Evolutionary conservation across 345 rosid species (phyloP).

Genomic region (Lagerstroemia speciosa): DNA sequence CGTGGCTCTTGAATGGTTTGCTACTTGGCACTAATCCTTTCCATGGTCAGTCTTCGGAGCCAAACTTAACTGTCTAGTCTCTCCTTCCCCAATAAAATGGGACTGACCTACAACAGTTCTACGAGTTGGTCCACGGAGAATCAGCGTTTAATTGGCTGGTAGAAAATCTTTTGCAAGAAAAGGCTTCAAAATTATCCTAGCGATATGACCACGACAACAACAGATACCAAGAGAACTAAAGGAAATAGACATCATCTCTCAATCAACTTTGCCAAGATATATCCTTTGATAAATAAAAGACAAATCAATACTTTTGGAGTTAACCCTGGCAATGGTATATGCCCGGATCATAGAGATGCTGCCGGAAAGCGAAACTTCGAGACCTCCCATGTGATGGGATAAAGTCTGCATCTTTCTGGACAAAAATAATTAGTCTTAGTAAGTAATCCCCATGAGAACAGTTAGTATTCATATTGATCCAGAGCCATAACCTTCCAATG

Average conservation of each 20-base stretch:
- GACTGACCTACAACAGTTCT: too few species aligned
- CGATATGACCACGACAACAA: not conserved
- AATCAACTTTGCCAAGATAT: not conserved
- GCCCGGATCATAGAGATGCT: not conserved
- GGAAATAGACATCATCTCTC: conserved; percentile 2
- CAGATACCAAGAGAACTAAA: not conserved
- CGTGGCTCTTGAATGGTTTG: too few species aligned
- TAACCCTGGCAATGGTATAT: not conserved
- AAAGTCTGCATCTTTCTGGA: not conserved
- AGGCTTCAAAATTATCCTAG: not conserved
- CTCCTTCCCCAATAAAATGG: too few species aligned
- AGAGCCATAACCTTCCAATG: not conserved
- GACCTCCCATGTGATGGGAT: not conserved
- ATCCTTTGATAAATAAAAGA: not conserved
- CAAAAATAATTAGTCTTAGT: not conserved
- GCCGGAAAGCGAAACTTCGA: not conserved
- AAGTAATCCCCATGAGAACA: not conserved
- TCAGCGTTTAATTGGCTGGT: not conserved
- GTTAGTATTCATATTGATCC: not conserved
- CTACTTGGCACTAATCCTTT: not conserved
- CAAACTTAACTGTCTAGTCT: too few species aligned
- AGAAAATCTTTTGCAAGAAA: not conserved
- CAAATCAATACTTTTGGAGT: conserved; percentile 1
- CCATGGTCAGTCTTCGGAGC: too few species aligned
- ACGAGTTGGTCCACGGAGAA: not conserved